Evolutionary conservation across 2,329 filamentous ascomycete genomes (phyloP), one percentile per base, ranked within the genome.

Genomic region (Helicocarpus griseus): DNA sequence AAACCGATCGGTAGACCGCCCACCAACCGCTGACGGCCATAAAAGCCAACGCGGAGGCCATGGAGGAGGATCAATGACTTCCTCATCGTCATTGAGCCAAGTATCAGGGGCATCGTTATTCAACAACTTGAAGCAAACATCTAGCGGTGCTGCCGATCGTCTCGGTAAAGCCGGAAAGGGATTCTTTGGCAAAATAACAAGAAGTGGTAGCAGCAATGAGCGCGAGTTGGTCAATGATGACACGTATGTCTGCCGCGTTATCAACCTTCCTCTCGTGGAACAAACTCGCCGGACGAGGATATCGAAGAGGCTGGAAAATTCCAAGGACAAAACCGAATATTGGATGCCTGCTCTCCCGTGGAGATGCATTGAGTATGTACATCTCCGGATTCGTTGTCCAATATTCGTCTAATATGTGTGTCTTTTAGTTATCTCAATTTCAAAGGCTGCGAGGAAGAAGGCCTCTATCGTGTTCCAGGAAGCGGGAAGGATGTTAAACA

Each of bases 291-390:
- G 83, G 57, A 96, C 91, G 0, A 81, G 91, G 56, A 96, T 97
- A 64, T 94, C 89, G 6, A 94, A 91, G 69, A 82, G 86, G 28
- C 74, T 97, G 40, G 88, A 94, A 63, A 82, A 87, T 54, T 95
- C 90, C 8, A 81, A 85, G 56, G 91, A 97, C 64, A 96, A 96
- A 75, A 97, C 91, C 0, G 91, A 96, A 64, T 97, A 94, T 64
- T 97, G 91, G 91, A 95, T 97, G 90, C 91, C 91, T 11, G 87
- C 89, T 5, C 84, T 97, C 53, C 90, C 91, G 0, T 96, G 91
- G 86, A 80, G 91, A 56, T 94, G 89, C 53, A 96, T 97, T 58
- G 91, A 97, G 76, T 82, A 71, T 64, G 78, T 72, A 35, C 5
- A 5, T 31, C 45, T 33, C 13, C 2, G 19, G 22, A 31, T n/a